Evolutionary conservation across 1,139 yeast species (phyloP), one percentile per base, ranked within the genome.

Genomic region (Meyerozyma sp.): DNA sequence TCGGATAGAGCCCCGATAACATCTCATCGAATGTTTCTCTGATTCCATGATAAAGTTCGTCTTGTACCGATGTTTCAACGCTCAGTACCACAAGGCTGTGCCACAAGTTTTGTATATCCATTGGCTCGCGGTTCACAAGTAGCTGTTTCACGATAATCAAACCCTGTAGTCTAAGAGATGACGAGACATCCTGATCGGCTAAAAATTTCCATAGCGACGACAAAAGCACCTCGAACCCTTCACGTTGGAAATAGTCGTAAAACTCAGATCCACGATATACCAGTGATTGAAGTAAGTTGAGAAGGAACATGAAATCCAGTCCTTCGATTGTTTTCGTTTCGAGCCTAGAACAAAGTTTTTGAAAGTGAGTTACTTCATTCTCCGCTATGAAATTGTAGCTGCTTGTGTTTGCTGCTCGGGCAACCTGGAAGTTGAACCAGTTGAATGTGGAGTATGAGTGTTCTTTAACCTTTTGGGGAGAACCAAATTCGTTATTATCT

Each of bases 351-450:
- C 66, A 63, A n/a, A 62, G 40, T 1, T 32, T 28, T 34, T 57
- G 52, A 40, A 59, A 62, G 9, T 45, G 42, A n/a, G 57, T 59
- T 29, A 58, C 48, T 8, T 40, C 42, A 10, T 45, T 42, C 5
- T 41, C 42, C 4, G 36, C 49, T 6, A 41, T 40, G 11, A 42
- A 45, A 29, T 49, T 48, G 13, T 49, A 50, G 20, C 51, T 36
- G 1, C 64, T 46, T 4, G 54, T 48, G 28, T 57, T 65, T 1
- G 73, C 23, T 21, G 23, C 23, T 21, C 23, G 23, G 2, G 23
- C 66, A 29, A 68, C 47, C 50, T 68, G 72, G 41, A 62, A 68
- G 45, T 68, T 70, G 51, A 68, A 70, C 77, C 76, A 71, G 46
- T 67, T 71, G 44, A 56, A 48, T 23, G 69, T 73, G 1, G 62